A percentile compares a stretch with the other conserved stretches of the same genome.
Evolutionary conservation across 2,329 filamentous ascomycete species (phyloP).

Genomic region (Fusarium albidum): DNA sequence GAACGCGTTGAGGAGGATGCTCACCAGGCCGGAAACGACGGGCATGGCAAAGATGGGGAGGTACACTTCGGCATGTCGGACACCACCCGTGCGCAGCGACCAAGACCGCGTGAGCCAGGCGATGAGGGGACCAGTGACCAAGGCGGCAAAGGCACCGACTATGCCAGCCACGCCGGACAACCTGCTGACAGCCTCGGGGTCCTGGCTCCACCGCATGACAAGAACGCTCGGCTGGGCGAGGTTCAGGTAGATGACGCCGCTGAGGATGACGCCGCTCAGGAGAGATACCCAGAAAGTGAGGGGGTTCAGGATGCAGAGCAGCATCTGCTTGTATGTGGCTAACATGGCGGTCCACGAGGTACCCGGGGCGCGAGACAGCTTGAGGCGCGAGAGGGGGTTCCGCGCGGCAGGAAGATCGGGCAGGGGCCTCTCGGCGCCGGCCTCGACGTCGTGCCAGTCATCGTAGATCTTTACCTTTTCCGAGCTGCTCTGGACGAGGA

Average conservation of each 20-base stretch:
- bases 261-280: slow-evolving; percentile 21
- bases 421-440: slow-evolving; percentile 3
- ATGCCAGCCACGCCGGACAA: slow-evolving; percentile 9
- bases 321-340: slow-evolving; percentile 30
- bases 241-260: slow-evolving; percentile 19
- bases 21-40: background rate
- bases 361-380: slow-evolving; percentile 12
- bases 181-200: background rate
- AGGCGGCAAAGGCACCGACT: slow-evolving; percentile 14
- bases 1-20: slow-evolving; percentile 20
- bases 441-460: slow-evolving; percentile 15
- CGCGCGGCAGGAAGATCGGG: slow-evolving; percentile 4
- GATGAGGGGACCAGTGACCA: slow-evolving; percentile 12
- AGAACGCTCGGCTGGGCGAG: slow-evolving; percentile 15
- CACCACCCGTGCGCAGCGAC: slow-evolving; percentile 13
- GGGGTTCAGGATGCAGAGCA: slow-evolving; percentile 30
- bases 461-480: slow-evolving; percentile 24
- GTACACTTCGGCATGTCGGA: slow-evolving; percentile 29
- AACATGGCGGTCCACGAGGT: slow-evolving; percentile 9
- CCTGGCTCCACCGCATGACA: fast-evolving
- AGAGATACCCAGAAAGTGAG: slow-evolving; percentile 33
- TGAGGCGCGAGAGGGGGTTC: slow-evolving; percentile 7
- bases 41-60: slow-evolving; percentile 13
- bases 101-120: slow-evolving; percentile 23
- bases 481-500: slow-evolving; percentile 11